Conservation (phyloP, 1,139 yeast genomes). For the Nadsonia starkeyi-henricii region DNA sequence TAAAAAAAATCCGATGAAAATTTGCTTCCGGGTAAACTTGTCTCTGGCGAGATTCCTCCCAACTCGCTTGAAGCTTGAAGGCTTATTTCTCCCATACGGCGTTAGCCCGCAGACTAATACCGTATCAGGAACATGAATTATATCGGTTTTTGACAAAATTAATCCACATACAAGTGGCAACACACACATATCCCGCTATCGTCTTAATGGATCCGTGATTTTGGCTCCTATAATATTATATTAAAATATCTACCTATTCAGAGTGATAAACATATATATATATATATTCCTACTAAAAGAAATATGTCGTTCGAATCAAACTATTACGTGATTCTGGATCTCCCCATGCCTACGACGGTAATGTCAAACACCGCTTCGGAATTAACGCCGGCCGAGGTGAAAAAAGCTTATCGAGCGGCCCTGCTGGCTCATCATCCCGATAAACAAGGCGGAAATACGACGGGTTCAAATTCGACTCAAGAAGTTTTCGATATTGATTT, state of each 20-base stretch:
- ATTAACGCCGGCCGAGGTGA: constrained; percentile 33
- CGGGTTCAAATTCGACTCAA: constrained; percentile 6
- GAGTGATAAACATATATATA: too few species aligned
- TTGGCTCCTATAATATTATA: too few species aligned
- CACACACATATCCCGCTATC: too few species aligned
- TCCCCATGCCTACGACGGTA: constrained; percentile 7
- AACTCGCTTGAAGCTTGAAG: neutral
- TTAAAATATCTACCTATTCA: too few species aligned
- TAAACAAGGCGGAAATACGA: constrained; percentile 27
- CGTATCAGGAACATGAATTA: too few species aligned
- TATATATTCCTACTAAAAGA: too few species aligned
- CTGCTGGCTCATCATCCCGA: constrained; percentile 69
- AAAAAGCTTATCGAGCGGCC: constrained; percentile 44
- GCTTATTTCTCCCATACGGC: too few species aligned
- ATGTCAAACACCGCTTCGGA: constrained; percentile 15
- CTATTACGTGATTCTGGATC: constrained; percentile 5
- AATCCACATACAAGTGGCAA: too few species aligned
- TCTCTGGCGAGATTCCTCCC: neutral
- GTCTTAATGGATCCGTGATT: too few species aligned
- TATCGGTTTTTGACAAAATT: too few species aligned
- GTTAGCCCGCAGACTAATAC: too few species aligned
- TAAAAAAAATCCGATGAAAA: neutral
- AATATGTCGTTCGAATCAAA: neutral
- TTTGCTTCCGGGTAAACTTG: neutral
- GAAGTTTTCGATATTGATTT: constrained; percentile 22